phyloP scores from a whole-genome alignment of 441 rosid species.

The Pelargonium citronellum region DNA sequence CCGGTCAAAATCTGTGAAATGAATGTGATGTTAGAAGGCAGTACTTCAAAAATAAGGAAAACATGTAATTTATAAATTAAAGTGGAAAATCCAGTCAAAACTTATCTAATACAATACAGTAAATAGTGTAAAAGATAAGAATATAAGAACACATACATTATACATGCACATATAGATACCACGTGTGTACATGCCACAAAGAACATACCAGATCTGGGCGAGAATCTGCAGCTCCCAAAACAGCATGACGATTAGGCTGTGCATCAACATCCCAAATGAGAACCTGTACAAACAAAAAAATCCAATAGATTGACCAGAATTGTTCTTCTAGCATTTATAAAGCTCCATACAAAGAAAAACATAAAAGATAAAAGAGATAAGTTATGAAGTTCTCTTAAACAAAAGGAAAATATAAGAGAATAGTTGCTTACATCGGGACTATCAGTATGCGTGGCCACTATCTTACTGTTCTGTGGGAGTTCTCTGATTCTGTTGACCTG shows the following conservation, averaged over 20 bases:
- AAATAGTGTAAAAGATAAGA: background rate
- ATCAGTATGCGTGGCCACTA: conserved; percentile 96
- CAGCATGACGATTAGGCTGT: conserved; percentile 96
- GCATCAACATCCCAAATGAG: conserved; percentile 98
- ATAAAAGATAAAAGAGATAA: background rate
- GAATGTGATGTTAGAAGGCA: conserved; percentile 13
- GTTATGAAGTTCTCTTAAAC: background rate
- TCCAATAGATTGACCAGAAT: background rate
- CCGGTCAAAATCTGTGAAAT: conserved; percentile 82
- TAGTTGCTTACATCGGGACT: conserved; percentile 72
- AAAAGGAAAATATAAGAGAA: conserved; percentile 12
- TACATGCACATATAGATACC: background rate
- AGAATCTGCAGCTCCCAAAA: conserved; percentile 76
- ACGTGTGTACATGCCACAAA: background rate
- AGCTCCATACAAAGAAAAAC: background rate
- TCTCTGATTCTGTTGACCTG: conserved; percentile 99
- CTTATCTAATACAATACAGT: background rate
- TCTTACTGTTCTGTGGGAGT: conserved; percentile 87
- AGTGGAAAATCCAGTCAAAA: background rate
- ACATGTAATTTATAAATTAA: background rate
- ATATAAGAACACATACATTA: background rate
- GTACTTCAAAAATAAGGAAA: background rate
- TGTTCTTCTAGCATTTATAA: background rate
- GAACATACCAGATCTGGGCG: conserved; percentile 85
- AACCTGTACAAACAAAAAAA: conserved; percentile 41